Base-by-base conservation (phyloP, 306 rosid genomes). In the Medicago arabica region DNA sequence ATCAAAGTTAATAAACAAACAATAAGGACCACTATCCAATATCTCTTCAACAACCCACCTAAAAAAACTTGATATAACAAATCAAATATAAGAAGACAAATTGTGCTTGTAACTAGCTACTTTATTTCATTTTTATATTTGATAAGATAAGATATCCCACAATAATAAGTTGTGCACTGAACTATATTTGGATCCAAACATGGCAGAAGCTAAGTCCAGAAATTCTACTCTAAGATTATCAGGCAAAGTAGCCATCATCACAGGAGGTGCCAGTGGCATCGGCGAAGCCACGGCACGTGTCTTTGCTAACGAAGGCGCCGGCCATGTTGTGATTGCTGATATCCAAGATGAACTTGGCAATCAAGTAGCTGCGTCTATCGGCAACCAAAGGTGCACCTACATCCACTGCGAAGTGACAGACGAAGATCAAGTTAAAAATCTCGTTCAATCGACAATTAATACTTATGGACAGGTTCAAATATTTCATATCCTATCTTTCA, bases 181-280 rank as follows among this genome's bases (percentile, higher is more conserved):
- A 63, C 69, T 4, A 18, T 12, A 18, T 13, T 18, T 40, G n/a
- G 34, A 66, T 13, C 31, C 54, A 16, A 59, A 25, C 11, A 77
- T 77, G 83, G 75, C 79, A 18, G 53, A 74, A 38, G 44, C 72
- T 46, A 19, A 43, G 3, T 69, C 75, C 9, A 21, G 13, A 54
- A 71, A 41, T 36, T 14, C 4, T 0, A 34, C 5, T 43, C 50
- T 38, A 6, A 78, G 73, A 49, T 44, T 86, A 70, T 60, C 74
- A 5, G 82, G 83, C 21, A 88, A 90, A 54, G 80, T 88, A 9
- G 81, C 88, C 18, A 80, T 88, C 0, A 67, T 90, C 34, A 88
- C 92, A 0, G 89, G 90, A 0, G 90, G 89, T 0, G 91, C 92
- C n/a, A 86, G 89, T 8, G 96, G 96, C 8, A 86, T 90, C 7